phyloP scores from a whole-genome alignment of 495 filamentous ascomycete species.

The Cercophora sp. region DNA sequence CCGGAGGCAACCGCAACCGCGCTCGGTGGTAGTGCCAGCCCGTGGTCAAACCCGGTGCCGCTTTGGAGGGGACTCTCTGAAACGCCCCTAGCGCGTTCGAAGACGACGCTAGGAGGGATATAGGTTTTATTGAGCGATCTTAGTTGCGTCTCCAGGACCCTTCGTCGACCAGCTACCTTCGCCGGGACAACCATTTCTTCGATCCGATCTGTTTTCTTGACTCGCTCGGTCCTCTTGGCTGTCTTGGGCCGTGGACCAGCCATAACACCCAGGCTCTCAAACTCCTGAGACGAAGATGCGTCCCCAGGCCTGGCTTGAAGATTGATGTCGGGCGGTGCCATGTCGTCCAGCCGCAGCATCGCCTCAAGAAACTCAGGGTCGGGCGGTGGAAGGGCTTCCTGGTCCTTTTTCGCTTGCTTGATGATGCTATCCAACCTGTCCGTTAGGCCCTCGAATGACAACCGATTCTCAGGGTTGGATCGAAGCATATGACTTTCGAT shows the following conservation, averaged over 20 bases:
- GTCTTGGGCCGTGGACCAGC: not conserved
- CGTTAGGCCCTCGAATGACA: not conserved
- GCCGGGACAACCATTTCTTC: slow-evolving; percentile 5
- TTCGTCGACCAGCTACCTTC: slow-evolving; percentile 7
- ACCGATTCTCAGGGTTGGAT: slow-evolving; percentile 12
- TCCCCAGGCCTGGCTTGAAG: not conserved
- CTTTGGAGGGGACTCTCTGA: too few species aligned
- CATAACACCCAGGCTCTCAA: too few species aligned
- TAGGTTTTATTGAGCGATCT: not conserved
- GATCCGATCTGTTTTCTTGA: slow-evolving; percentile 5
- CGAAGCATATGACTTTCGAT: slow-evolving; percentile 3
- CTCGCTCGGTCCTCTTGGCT: not conserved
- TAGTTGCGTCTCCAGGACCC: not conserved
- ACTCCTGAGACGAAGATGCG: too few species aligned
- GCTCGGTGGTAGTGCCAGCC: too few species aligned
- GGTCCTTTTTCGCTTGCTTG: not conserved
- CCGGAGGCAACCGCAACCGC: too few species aligned
- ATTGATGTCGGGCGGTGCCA: slow-evolving; percentile 3
- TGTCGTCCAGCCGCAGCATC: not conserved
- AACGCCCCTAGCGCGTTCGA: not conserved
- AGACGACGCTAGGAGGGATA: not conserved
- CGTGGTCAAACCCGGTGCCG: too few species aligned
- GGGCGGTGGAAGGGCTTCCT: not conserved
- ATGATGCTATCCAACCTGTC: not conserved
- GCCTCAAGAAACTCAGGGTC: slow-evolving; percentile 3